phyloP scores from a whole-genome alignment of 1,139 yeast genomes.

The Arxiozyma slooffiae region DNA sequence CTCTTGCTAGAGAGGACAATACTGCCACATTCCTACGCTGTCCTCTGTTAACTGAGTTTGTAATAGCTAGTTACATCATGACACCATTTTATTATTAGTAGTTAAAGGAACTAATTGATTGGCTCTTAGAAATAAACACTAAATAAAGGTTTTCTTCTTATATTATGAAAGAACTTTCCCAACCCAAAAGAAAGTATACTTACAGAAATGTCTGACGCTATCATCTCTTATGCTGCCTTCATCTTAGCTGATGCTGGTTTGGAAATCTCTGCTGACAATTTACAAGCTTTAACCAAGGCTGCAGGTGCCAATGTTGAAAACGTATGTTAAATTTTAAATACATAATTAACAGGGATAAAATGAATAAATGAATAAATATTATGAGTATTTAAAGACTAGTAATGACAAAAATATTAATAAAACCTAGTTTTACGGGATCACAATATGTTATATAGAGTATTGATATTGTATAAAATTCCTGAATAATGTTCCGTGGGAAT shows the following conservation, averaged over 20 bases:
- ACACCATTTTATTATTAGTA: not conserved
- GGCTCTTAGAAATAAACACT: no score
- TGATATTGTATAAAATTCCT: not conserved
- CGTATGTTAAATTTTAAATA: slow-evolving; percentile 33
- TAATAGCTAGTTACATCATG: not conserved
- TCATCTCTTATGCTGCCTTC: slow-evolving; percentile 70
- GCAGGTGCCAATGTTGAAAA: slow-evolving; percentile 83
- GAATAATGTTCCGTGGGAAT: not conserved
- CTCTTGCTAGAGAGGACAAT: no score
- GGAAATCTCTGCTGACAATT: slow-evolving; percentile 90
- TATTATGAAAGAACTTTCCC: not conserved
- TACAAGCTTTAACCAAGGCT: slow-evolving; percentile 72
- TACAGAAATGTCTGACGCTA: slow-evolving; percentile 43
- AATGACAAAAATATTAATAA: not conserved
- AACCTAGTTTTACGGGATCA: no score
- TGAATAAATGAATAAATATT: not conserved
- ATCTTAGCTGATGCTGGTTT: slow-evolving; percentile 96
- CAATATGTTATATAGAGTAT: not conserved
- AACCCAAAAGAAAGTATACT: slow-evolving; percentile 6
- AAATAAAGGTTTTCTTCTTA: no score
- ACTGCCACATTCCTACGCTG: no score
- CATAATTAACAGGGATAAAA: not conserved
- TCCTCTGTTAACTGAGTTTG: not conserved
- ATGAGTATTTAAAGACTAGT: not conserved
- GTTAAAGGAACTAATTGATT: not conserved